Percentiles rank a stretch among this genome's conserved stretches.
These are phyloP conservation scores for Postia placenta DNA, from an alignment of 768 basidiomycete genomes.

Conservation along the genomic window DNA sequence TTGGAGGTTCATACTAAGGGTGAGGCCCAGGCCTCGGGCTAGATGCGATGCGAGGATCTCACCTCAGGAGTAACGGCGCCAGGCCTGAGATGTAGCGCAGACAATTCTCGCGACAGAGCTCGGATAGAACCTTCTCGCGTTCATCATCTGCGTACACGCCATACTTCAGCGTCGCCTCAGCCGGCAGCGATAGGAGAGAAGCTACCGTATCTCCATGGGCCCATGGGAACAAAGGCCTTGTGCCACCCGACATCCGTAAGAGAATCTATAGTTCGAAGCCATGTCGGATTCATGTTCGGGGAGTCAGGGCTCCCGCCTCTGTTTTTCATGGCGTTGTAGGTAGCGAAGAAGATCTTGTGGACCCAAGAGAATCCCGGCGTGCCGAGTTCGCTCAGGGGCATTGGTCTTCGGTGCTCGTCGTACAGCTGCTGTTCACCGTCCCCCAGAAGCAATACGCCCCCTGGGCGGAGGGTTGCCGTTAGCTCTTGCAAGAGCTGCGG, in stretches of 20 bases:
- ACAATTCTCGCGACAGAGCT: slow-evolving; percentile 24
- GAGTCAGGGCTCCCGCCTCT: slow-evolving; percentile 23
- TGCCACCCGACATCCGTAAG: slow-evolving; percentile 25
- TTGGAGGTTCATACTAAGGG: slow-evolving; percentile 6
- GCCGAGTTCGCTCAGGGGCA: slow-evolving; percentile 19
- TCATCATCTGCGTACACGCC: slow-evolving; percentile 15
- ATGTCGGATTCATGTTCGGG: slow-evolving; percentile 22
- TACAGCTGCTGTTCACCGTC: slow-evolving; percentile 29
- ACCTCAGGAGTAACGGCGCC: slow-evolving; percentile 24
- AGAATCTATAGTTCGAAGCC: slow-evolving; percentile 20
- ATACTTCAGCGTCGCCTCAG: background rate
- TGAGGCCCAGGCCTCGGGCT: background rate
- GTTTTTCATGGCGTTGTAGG: slow-evolving; percentile 27
- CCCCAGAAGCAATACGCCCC: slow-evolving; percentile 24
- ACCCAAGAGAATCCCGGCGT: slow-evolving; percentile 20
- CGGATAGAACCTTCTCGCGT: slow-evolving; percentile 20
- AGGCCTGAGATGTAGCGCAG: slow-evolving; percentile 22
- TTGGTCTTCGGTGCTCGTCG: slow-evolving; percentile 21
- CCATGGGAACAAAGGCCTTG: slow-evolving; percentile 27
- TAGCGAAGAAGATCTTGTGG: slow-evolving; percentile 25
- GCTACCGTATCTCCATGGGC: slow-evolving; percentile 26
- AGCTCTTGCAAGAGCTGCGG: slow-evolving; percentile 22
- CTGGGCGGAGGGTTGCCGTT: slow-evolving; percentile 22
- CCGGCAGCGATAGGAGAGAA: background rate
- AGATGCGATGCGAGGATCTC: background rate